These are phyloP conservation scores for Prunus campanulata DNA, from an alignment of 306 rosid species.

Conservation along the genomic window DNA sequence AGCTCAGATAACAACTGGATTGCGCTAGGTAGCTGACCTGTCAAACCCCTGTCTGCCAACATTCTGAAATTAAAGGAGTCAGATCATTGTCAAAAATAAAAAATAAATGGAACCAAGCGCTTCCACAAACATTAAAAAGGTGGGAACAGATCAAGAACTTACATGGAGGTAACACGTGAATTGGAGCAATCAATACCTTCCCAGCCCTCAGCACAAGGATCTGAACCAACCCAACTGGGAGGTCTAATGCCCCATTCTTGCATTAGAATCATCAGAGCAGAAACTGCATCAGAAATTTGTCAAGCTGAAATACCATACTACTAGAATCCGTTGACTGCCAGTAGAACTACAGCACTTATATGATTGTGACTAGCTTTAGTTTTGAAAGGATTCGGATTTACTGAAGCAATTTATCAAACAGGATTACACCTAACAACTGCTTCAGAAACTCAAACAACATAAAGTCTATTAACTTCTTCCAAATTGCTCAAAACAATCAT, in stretches of 20 bases:
- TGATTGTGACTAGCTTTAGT: too few species aligned
- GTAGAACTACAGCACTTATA: too few species aligned
- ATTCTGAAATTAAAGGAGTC: slow-evolving; percentile 17
- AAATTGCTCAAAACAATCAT: too few species aligned
- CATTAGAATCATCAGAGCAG: slow-evolving; percentile 3
- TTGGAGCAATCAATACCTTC: slow-evolving; percentile 12
- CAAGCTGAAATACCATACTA: neutral
- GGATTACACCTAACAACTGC: too few species aligned
- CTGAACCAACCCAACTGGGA: slow-evolving; percentile 4
- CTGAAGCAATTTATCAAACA: too few species aligned
- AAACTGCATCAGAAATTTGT: slow-evolving; percentile 8
- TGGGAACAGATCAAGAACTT: slow-evolving; percentile 1
- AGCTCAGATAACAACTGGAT: slow-evolving; percentile 42
- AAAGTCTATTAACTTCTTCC: too few species aligned
- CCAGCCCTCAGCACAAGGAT: slow-evolving; percentile 19
- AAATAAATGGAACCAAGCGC: neutral
- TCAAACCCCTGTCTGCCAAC: slow-evolving; percentile 32
- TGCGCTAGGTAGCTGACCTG: slow-evolving; percentile 42
- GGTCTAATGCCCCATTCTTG: slow-evolving; percentile 8
- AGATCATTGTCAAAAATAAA: neutral
- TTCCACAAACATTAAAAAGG: neutral
- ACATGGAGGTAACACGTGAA: slow-evolving; percentile 17
- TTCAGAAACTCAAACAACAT: too few species aligned
- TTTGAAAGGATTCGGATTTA: too few species aligned
- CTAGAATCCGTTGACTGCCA: too few species aligned